A percentile compares a stretch with the other conserved stretches of the same genome.
Evolutionary conservation across 2,329 filamentous ascomycete genomes (phyloP).

Genomic region (Hypoxylon sp.): DNA sequence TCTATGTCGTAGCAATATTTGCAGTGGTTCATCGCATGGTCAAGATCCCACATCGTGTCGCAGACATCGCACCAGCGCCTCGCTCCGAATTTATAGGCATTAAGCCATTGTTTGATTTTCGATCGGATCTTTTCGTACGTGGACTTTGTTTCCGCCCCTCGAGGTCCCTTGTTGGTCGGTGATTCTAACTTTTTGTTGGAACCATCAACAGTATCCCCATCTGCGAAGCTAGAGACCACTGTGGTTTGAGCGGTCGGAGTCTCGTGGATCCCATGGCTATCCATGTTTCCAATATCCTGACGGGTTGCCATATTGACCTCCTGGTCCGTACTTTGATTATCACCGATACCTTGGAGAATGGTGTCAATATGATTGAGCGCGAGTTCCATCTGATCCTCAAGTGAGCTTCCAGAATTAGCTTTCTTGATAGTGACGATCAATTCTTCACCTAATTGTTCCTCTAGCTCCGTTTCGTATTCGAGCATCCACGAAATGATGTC

Average conservation of each 20-base stretch:
- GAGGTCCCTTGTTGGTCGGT: background rate
- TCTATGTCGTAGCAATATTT: conserved; percentile 21
- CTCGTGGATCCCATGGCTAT: background rate
- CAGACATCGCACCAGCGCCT: conserved; percentile 16
- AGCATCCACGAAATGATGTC: conserved; percentile 5
- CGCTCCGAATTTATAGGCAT: background rate
- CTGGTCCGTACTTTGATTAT: background rate
- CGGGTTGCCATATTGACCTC: no score
- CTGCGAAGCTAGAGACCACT: background rate
- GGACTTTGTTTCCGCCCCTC: background rate
- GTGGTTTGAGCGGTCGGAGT: background rate
- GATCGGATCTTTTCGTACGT: conserved; percentile 2
- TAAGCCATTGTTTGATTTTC: background rate
- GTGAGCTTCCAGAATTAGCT: background rate
- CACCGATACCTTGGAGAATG: background rate
- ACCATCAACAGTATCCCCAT: no score
- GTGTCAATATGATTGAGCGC: background rate
- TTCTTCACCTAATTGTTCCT: background rate
- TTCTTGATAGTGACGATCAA: background rate
- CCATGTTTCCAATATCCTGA: no score
- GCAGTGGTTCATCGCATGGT: conserved; percentile 16
- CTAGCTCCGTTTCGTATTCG: conserved; percentile 4
- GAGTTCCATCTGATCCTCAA: conserved; percentile 1
- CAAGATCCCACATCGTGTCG: conserved; percentile 13
- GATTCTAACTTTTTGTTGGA: background rate